Evolutionary conservation across 2,329 filamentous ascomycete genomes (phyloP).

Genomic region (Aspergillus sp.): DNA sequence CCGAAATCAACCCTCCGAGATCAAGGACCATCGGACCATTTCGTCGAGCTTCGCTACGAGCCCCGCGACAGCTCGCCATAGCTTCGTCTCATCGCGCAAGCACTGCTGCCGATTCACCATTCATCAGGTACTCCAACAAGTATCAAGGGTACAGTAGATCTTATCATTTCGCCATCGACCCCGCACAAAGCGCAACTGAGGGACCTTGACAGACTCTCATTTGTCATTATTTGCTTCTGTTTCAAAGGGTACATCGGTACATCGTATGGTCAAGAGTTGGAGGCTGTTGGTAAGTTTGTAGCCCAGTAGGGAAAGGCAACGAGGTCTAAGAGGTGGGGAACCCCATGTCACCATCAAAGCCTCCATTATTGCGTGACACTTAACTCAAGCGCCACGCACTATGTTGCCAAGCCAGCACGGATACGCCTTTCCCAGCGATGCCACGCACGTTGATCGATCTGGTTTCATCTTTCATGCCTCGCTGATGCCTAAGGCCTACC

Average conservation of each 20-base stretch:
- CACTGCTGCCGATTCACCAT: not conserved
- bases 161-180: slow-evolving; percentile 28
- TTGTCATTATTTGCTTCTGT: not conserved
- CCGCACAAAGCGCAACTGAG: slow-evolving; percentile 23
- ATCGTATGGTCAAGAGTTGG: not conserved
- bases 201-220: not conserved
- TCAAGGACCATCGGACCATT: not conserved
- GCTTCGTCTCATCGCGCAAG: slow-evolving; percentile 19
- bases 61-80: slow-evolving; percentile 24
- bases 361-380: slow-evolving; percentile 19
- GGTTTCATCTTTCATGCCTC: no score
- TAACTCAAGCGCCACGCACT: no score
- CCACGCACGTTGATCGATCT: no score
- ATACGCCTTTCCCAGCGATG: no score
- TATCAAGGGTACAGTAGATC: not conserved
- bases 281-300: not conserved
- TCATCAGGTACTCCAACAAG: slow-evolving; percentile 1
- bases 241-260: not conserved
- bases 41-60: not conserved
- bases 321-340: not conserved
- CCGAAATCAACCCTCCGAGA: not conserved
- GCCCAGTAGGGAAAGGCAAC: not conserved
- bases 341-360: slow-evolving; percentile 11
- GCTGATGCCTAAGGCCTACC: no score
- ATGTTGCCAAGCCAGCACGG: no score